phyloP scores from a whole-genome alignment of 2,329 filamentous ascomycete species.

The Trichophyton benhamiae region DNA sequence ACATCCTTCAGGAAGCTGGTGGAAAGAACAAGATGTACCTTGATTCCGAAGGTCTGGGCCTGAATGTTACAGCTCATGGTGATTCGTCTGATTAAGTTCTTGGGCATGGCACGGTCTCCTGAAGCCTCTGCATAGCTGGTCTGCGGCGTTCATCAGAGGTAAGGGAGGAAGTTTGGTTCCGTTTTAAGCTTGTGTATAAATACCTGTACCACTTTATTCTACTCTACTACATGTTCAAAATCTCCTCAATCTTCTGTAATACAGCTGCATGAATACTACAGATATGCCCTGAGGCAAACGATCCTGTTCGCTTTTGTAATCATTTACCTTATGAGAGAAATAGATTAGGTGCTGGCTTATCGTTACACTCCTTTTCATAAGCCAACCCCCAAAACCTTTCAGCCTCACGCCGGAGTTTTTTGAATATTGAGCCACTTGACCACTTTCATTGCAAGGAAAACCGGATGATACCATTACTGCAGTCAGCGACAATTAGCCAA shows the following conservation, averaged over 20 bases:
- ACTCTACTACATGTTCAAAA: not conserved
- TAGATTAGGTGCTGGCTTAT: too few relatives aligned
- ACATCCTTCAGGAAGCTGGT: conserved; percentile 70
- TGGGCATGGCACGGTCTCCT: not conserved
- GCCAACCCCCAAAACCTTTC: too few relatives aligned
- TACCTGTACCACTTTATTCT: conserved; percentile 4
- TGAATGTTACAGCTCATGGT: conserved; percentile 57
- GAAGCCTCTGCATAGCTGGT: not conserved
- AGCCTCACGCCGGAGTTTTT: too few relatives aligned
- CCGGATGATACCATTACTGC: too few relatives aligned
- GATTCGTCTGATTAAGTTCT: conserved; percentile 3
- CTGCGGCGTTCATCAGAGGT: not conserved
- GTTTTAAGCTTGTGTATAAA: not conserved
- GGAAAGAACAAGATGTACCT: conserved; percentile 89
- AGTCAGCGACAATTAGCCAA: too few relatives aligned
- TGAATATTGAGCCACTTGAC: too few relatives aligned
- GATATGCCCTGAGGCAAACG: not conserved
- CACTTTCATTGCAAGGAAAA: too few relatives aligned
- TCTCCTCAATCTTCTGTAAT: not conserved
- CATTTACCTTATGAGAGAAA: too few relatives aligned
- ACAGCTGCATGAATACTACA: not conserved
- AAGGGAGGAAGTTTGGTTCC: not conserved
- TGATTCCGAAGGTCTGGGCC: conserved; percentile 76
- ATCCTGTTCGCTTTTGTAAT: too few relatives aligned
- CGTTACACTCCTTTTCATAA: too few relatives aligned